phyloP scores from a whole-genome alignment of 331 rosid species.

The Phaseolus coccineus region DNA sequence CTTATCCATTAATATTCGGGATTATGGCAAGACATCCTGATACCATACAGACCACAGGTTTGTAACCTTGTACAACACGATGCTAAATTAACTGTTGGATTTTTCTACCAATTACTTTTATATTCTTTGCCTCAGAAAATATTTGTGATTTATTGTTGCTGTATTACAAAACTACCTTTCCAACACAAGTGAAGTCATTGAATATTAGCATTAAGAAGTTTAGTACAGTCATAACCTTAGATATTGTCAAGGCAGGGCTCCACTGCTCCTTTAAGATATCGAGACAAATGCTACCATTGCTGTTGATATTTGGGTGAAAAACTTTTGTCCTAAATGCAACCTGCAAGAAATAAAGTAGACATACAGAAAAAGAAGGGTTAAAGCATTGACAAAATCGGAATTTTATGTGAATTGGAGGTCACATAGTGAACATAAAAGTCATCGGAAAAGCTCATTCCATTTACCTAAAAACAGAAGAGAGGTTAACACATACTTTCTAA shows the following conservation, averaged over 20 bases:
- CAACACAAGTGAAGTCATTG: neutral
- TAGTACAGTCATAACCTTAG: constrained; percentile 66
- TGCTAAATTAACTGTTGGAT: neutral
- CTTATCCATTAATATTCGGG: neutral
- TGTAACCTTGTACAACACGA: constrained; percentile 1
- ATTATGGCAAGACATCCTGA: neutral
- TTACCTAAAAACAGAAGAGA: constrained; percentile 13
- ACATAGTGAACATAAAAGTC: neutral
- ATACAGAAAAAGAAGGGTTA: constrained; percentile 17
- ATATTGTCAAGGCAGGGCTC: constrained; percentile 88
- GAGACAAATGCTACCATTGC: constrained; percentile 92
- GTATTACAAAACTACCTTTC: constrained; percentile 3
- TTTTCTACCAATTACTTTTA: neutral
- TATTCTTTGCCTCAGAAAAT: neutral
- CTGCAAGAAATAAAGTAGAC: constrained; percentile 45
- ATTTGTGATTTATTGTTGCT: neutral
- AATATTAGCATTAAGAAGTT: constrained; percentile 12
- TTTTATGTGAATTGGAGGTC: neutral
- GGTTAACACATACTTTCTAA: neutral
- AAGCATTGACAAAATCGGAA: neutral
- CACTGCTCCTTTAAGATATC: constrained; percentile 90
- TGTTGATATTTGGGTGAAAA: constrained; percentile 91
- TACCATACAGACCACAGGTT: neutral
- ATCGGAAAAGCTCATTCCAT: neutral
- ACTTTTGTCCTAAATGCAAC: constrained; percentile 91